Conservation (phyloP, 2,329 filamentous ascomycete genomes). For the Ascomycota sp. region DNA sequence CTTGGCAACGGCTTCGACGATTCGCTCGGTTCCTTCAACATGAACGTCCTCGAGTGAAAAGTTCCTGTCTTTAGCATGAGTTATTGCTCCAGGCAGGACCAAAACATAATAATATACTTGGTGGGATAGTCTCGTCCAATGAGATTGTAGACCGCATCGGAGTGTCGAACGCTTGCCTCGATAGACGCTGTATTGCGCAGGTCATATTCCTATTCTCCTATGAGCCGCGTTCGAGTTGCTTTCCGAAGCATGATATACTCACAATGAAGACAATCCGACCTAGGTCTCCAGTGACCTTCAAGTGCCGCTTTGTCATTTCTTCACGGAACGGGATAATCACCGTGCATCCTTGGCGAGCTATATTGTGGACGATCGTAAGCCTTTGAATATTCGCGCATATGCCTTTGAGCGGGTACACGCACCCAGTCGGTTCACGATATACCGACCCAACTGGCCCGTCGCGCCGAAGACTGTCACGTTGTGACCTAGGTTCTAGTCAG, state of each 20-base stretch:
- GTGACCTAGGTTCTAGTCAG: conserved; percentile 39
- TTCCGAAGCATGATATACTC: conserved; percentile 8
- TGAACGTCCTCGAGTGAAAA: conserved; percentile 84
- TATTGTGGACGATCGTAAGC: neutral
- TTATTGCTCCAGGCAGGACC: neutral
- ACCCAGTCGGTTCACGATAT: conserved; percentile 90
- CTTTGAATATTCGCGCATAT: too few species aligned
- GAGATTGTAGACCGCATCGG: conserved; percentile 92
- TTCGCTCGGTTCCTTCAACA: conserved; percentile 75
- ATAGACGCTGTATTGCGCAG: conserved; percentile 85
- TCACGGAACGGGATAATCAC: conserved; percentile 86
- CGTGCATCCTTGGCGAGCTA: conserved; percentile 79
- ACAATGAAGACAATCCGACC: conserved; percentile 75
- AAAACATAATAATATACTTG: conserved; percentile 38
- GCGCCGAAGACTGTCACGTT: conserved; percentile 95
- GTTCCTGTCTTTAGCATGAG: conserved; percentile 35
- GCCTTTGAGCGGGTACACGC: conserved; percentile 4
- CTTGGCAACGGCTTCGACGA: conserved; percentile 83
- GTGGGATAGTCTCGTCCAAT: conserved; percentile 87
- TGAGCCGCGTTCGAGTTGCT: conserved; percentile 1
- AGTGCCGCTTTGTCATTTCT: conserved; percentile 91
- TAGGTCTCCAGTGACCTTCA: conserved; percentile 89
- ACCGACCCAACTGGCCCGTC: conserved; percentile 83
- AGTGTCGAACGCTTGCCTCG: conserved; percentile 89
- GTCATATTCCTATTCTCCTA: conserved; percentile 54